Evolutionary conservation across 768 basidiomycete genomes (phyloP).

Genomic region (Leccinum aurantiacum): DNA sequence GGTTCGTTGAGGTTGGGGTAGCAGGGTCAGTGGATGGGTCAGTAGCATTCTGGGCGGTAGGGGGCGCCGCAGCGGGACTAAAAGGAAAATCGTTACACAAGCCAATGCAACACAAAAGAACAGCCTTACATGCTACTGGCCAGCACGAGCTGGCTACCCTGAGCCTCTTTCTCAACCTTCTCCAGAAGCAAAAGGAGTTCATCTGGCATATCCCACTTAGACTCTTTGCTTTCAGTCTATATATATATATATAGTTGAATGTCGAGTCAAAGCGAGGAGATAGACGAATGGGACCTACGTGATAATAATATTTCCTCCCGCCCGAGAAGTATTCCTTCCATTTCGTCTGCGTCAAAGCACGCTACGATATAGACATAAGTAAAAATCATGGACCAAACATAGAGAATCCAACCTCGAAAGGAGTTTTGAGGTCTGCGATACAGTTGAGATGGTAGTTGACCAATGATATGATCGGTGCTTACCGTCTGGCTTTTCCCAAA

Average conservation of each 20-base stretch:
- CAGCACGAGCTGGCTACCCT: conserved; percentile 39
- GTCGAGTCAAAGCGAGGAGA: background rate
- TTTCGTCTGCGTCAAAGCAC: conserved; percentile 83
- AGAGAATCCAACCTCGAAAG: conserved; percentile 70
- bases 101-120: background rate
- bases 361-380: conserved; percentile 42
- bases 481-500: conserved; percentile 99
- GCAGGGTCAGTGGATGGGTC: conserved; percentile 45
- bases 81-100: conserved; percentile 6
- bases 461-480: conserved; percentile 22
- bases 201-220: conserved; percentile 97
- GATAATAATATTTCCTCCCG: conserved; percentile 88
- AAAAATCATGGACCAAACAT: background rate
- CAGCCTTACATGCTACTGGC: conserved; percentile 27
- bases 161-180: conserved; percentile 77
- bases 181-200: conserved; percentile 84
- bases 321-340: conserved; percentile 98
- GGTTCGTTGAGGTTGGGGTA: conserved; percentile 40
- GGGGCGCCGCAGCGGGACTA: conserved; percentile 39
- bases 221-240: conserved; percentile 85
- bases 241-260: conserved; percentile 5
- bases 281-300: conserved; percentile 47
- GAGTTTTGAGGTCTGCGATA: conserved; percentile 75
- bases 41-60: conserved; percentile 39
- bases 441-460: conserved; percentile 6